phyloP scores from a whole-genome alignment of 2,329 filamentous ascomycete genomes.

The Neofusicoccum laricinum region DNA sequence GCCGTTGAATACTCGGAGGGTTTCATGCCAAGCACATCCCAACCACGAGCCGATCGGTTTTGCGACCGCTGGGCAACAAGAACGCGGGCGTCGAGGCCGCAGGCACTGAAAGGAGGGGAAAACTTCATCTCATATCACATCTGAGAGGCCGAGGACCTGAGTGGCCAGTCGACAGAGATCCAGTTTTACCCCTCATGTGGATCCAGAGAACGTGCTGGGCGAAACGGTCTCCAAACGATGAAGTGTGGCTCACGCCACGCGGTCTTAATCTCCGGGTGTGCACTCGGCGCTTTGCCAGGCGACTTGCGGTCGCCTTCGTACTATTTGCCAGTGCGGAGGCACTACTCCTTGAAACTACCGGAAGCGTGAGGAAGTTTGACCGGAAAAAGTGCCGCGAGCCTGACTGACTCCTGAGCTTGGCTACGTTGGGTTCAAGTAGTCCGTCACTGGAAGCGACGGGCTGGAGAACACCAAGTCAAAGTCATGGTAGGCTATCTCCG shows the following conservation, averaged over 20 bases:
- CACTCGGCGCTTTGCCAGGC: neutral
- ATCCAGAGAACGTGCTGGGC: neutral
- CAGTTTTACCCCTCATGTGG: conserved; percentile 9
- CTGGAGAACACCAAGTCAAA: neutral
- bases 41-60: neutral
- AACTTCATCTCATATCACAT: neutral
- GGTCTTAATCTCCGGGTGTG: neutral
- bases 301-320: neutral
- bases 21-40: neutral
- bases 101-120: neutral
- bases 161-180: neutral
- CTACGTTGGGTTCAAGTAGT: neutral
- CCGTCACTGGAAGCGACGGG: neutral
- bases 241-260: conserved; percentile 12
- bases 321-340: neutral
- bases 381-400: neutral
- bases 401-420: neutral
- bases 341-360: neutral
- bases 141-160: neutral
- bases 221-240: neutral
- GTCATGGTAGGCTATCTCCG: neutral
- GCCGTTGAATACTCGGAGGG: neutral
- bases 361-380: neutral
- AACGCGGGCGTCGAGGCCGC: neutral
- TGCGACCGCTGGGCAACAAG: neutral